phyloP scores from a whole-genome alignment of 768 basidiomycete genomes.

The Suillus bovinus region DNA sequence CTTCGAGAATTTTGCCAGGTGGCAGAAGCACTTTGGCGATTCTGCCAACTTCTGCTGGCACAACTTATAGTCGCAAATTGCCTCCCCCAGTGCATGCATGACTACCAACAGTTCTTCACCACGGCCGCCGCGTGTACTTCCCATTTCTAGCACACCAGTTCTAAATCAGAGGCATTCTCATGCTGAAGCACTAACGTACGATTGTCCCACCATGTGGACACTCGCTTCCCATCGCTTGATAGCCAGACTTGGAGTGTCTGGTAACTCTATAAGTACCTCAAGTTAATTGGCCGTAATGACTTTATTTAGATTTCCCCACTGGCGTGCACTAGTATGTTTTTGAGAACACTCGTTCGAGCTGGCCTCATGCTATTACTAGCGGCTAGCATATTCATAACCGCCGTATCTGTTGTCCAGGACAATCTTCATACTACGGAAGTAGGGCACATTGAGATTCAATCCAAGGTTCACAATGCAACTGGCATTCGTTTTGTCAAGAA shows the following conservation, averaged over 20 bases:
- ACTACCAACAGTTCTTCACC: too few species aligned
- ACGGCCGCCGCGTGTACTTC: too few species aligned
- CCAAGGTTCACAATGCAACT: slow-evolving; percentile 23
- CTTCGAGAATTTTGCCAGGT: too few species aligned
- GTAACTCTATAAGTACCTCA: background rate
- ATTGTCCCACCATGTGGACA: too few species aligned
- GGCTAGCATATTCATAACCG: background rate
- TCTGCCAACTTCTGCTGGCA: too few species aligned
- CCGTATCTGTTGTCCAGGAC: background rate
- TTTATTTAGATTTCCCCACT: background rate
- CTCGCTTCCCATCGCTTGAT: too few species aligned
- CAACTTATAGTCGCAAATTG: too few species aligned
- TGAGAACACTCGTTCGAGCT: slow-evolving; percentile 3
- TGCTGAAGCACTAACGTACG: background rate
- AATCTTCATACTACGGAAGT: background rate
- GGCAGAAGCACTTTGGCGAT: too few species aligned
- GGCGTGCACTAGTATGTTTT: slow-evolving; percentile 14
- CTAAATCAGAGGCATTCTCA: background rate
- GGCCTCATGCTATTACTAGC: slow-evolving; percentile 11
- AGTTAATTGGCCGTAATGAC: background rate
- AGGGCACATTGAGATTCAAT: slow-evolving; percentile 14
- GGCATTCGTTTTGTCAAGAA: slow-evolving; percentile 51
- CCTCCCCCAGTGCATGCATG: too few species aligned
- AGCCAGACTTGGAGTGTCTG: background rate
- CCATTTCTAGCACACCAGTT: background rate